These are phyloP conservation scores for Cladosporium cucumerinum DNA, from an alignment of 2,329 filamentous ascomycete species.

Conservation along the genomic window DNA sequence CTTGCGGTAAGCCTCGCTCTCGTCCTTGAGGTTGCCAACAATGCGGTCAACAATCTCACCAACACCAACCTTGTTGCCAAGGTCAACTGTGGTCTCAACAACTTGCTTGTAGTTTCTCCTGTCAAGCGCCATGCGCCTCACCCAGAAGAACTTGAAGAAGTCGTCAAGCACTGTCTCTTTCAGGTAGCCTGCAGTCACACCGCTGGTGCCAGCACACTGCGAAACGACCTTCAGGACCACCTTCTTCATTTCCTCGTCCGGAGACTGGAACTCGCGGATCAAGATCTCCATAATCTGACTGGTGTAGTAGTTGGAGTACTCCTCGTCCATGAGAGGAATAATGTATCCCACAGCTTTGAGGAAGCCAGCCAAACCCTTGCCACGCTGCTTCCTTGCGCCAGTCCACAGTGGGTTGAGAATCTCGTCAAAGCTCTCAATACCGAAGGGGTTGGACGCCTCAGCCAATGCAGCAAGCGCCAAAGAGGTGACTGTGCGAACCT, in stretches of 20 bases:
- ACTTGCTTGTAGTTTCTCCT: constrained; percentile 98
- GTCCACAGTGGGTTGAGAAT: constrained; percentile 98
- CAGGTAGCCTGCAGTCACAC: constrained; percentile 89
- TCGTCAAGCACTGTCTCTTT: constrained; percentile 94
- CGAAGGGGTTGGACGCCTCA: constrained; percentile 94
- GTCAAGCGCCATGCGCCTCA: constrained; percentile 91
- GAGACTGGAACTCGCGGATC: constrained; percentile 90
- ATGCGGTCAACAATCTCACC: constrained; percentile 92
- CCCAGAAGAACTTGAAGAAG: constrained; percentile 99
- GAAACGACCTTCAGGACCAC: constrained; percentile 96
- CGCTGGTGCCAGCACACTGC: constrained; percentile 89
- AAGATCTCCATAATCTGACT: constrained; percentile 99
- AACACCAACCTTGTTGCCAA: constrained; percentile 96
- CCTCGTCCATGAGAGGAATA: constrained; percentile 98
- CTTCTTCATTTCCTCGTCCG: constrained; percentile 99
- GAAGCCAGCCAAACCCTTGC: constrained; percentile 92
- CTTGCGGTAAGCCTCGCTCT: constrained; percentile 95
- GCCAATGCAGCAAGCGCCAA: constrained; percentile 91
- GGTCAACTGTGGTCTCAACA: constrained; percentile 94
- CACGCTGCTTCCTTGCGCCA: constrained; percentile 89
- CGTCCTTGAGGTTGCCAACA: constrained; percentile 94
- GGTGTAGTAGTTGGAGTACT: constrained; percentile 99
- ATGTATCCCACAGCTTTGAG: constrained; percentile 97
- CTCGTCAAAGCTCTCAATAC: constrained; percentile 98
- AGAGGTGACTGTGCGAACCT: constrained; percentile 93